Base-by-base conservation (phyloP, 805 yeast genomes). In the Zygoascus biomembranicola region DNA sequence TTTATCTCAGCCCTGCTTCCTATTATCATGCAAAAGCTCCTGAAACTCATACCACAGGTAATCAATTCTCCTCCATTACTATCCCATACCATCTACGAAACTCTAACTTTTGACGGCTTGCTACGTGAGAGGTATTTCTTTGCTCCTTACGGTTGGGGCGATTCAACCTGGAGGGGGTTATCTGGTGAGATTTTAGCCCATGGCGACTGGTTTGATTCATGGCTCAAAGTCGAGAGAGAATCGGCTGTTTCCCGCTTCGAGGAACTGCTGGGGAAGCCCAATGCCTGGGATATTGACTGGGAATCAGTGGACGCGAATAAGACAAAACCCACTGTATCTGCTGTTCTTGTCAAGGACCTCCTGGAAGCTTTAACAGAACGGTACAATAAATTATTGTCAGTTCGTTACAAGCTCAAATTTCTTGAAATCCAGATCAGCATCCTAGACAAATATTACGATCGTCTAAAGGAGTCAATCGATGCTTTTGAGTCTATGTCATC, bases 271-370 rank as follows among this genome's bases (percentile, higher is more conserved):
- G 68, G 69, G 1, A 63, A 76, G 0, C 59, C 71, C 0, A 73
- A 77, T 57, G 80, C 86, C 0, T 80, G 83, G 65, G 66, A 65
- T 2, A 77, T 85, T 32, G 90, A 85, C 61, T 70, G 67, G 56
- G 90, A 85, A 49, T 73, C 72, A 14, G 74, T 68, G 9, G 75
- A 69, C 47, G 57, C 54, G n/a, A 66, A 65, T 6, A 66, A 66
- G 50, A 74, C 80, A 0, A 76, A 76, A 55, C 90, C 92, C 0
- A 84, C 89, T 0, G 77, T 77, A 56, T 78, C 88, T 0, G 80
- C 90, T 0, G 71, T 76, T 41, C 77, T 79, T 49, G 64, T 85
- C 55, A 74, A 74, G 44, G 81, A 81, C 59, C 65, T 86, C 43
- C 66, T 85, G 20, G 80, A 81, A 57, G 77, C 77, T 47, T 72